Evolutionary conservation across 1,139 yeast genomes (phyloP).

Genomic region (Blastobotrys ciferrii): DNA sequence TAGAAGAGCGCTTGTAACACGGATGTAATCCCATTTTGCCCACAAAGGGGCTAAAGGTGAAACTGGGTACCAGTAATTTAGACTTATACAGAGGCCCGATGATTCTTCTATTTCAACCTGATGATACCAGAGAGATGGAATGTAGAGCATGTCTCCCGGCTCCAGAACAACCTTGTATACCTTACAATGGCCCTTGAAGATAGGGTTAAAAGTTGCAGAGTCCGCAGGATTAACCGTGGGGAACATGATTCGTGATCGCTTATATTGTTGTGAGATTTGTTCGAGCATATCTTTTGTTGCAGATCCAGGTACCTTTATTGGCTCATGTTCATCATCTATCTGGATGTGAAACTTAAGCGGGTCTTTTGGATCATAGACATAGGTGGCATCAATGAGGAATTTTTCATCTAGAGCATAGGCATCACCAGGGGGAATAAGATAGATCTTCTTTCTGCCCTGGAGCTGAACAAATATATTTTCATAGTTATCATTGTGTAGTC

Average conservation of each 20-base stretch:
- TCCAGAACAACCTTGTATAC: constrained; percentile 33
- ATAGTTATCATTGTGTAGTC: constrained; percentile 42
- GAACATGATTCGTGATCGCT: constrained; percentile 27
- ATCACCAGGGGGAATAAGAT: constrained; percentile 38
- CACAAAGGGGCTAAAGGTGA: constrained; percentile 30
- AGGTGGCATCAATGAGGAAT: constrained; percentile 32
- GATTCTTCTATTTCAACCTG: constrained; percentile 34
- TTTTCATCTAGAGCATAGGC: constrained; percentile 33
- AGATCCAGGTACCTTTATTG: constrained; percentile 16
- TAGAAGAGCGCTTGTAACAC: constrained; percentile 28
- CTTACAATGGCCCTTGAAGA: constrained; percentile 24
- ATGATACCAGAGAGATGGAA: constrained; percentile 45
- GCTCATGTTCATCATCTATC: constrained; percentile 22
- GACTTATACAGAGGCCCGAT: constrained; percentile 33
- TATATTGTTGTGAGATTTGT: constrained; percentile 12
- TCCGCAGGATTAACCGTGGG: constrained; percentile 37
- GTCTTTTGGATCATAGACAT: constrained; percentile 17
- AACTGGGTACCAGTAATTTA: constrained; percentile 41
- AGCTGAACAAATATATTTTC: constrained; percentile 41
- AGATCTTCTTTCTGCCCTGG: constrained; percentile 36
- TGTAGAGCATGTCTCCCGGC: constrained; percentile 40
- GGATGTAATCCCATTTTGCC: constrained; percentile 36
- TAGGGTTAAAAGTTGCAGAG: constrained; percentile 20
- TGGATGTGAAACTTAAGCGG: constrained; percentile 14
- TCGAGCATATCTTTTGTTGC: constrained; percentile 7